A percentile compares a stretch with the other conserved stretches of the same genome.
These are phyloP conservation scores for Silene coronaria DNA, from an alignment of 179 eudicot genomes.

Conservation along the genomic window DNA sequence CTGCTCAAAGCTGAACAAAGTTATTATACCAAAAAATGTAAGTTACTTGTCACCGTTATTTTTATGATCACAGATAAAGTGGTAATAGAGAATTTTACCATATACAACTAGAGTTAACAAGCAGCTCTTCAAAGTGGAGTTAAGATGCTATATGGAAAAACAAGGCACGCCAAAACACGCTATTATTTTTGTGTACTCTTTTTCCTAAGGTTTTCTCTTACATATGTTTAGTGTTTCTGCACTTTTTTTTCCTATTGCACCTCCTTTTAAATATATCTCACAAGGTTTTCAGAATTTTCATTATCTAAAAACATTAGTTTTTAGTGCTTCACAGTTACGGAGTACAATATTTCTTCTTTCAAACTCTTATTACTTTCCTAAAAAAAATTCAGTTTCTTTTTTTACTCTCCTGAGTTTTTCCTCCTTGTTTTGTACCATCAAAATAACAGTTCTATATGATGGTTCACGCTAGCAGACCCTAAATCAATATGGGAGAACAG, in stretches of 20 bases:
- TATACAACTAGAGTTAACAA: neutral
- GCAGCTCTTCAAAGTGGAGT: neutral
- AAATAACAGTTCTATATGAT: neutral
- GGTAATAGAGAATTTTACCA: neutral
- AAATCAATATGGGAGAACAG: neutral
- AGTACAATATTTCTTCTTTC: neutral
- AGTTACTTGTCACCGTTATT: neutral
- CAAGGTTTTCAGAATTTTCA: neutral
- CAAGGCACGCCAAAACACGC: neutral
- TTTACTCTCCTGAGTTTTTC: neutral
- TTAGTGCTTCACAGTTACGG: neutral
- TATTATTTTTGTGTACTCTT: neutral
- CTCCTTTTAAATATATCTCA: neutral
- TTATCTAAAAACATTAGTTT: too few species aligned
- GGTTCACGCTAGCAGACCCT: neutral
- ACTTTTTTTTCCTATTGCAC: neutral
- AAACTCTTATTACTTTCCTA: neutral
- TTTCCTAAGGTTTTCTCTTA: conserved; percentile 6
- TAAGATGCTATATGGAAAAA: neutral
- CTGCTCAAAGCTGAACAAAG: conserved; percentile 81
- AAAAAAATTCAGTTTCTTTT: neutral
- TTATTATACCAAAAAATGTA: conserved; percentile 14
- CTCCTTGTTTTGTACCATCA: neutral
- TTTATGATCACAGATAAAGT: neutral
- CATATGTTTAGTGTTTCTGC: neutral